Conservation (phyloP, 192 early-diverging fungal species). For the Coemansia sp. region DNA sequence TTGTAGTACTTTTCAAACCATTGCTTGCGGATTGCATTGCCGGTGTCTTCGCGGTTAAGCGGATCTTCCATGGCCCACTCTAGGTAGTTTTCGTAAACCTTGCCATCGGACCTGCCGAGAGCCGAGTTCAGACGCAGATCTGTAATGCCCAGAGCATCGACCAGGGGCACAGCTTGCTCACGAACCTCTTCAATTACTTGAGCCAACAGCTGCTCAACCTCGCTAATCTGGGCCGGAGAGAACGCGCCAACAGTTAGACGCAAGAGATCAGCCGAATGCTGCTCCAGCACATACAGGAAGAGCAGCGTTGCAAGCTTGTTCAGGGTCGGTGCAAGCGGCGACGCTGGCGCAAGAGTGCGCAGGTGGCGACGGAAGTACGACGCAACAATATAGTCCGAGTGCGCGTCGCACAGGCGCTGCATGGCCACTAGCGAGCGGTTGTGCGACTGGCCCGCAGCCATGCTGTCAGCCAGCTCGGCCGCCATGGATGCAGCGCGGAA, state of each 20-base stretch:
- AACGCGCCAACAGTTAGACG: conserved; percentile 66
- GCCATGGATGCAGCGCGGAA: conserved; percentile 71
- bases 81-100: conserved; percentile 76
- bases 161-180: conserved; percentile 74
- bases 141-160: conserved; percentile 75
- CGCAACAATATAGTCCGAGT: conserved; percentile 75
- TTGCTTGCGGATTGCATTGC: conserved; percentile 26
- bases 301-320: conserved; percentile 53
- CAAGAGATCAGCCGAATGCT: conserved; percentile 57
- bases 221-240: conserved; percentile 47
- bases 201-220: conserved; percentile 57
- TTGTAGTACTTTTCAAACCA: conserved; percentile 52
- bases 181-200: conserved; percentile 64
- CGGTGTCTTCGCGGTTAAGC: conserved; percentile 57
- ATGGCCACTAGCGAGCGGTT: conserved; percentile 78
- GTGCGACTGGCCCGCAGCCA: conserved; percentile 67
- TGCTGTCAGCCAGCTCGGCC: conserved; percentile 59
- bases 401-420: conserved; percentile 69
- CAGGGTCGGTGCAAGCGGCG: conserved; percentile 34
- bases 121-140: conserved; percentile 78
- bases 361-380: conserved; percentile 70
- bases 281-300: conserved; percentile 67
- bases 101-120: conserved; percentile 73
- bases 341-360: conserved; percentile 22
- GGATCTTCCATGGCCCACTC: conserved; percentile 76